These are phyloP conservation scores for Russula brevipes DNA, from an alignment of 768 basidiomycete genomes.

Conservation along the genomic window DNA sequence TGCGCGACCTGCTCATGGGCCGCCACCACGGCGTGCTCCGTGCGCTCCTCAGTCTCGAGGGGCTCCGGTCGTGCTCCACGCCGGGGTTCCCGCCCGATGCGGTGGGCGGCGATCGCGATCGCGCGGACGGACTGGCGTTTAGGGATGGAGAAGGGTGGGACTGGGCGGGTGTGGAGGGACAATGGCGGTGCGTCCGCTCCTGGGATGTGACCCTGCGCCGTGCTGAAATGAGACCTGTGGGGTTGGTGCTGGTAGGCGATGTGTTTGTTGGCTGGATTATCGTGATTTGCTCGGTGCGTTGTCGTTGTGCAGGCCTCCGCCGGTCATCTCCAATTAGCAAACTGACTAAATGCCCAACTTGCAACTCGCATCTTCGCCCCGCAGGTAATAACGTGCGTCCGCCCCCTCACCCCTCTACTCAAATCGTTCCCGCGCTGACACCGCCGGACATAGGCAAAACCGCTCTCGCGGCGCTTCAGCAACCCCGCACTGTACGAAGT, in stretches of 20 bases:
- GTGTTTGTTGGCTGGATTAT: constrained; percentile 58
- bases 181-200: constrained; percentile 43
- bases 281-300: constrained; percentile 44
- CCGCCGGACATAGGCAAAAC: constrained; percentile 1
- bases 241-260: constrained; percentile 36
- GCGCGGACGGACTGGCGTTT: not conserved
- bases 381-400: constrained; percentile 39
- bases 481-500: constrained; percentile 38
- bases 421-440: too few relatives aligned
- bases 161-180: constrained; percentile 52
- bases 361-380: not conserved
- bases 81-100: constrained; percentile 22
- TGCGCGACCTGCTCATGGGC: constrained; percentile 37
- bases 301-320: constrained; percentile 25
- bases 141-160: constrained; percentile 45
- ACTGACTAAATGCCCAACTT: not conserved
- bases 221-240: not conserved
- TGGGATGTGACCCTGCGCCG: not conserved
- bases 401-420: not conserved
- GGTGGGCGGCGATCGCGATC: not conserved
- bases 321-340: not conserved
- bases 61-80: constrained; percentile 29
- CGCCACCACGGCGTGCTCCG: constrained; percentile 26
- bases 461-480: constrained; percentile 31
- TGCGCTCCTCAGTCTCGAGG: constrained; percentile 30